phyloP scores from a whole-genome alignment of 1,284 basidiomycete genomes.

The Heterobasidion annosum region DNA sequence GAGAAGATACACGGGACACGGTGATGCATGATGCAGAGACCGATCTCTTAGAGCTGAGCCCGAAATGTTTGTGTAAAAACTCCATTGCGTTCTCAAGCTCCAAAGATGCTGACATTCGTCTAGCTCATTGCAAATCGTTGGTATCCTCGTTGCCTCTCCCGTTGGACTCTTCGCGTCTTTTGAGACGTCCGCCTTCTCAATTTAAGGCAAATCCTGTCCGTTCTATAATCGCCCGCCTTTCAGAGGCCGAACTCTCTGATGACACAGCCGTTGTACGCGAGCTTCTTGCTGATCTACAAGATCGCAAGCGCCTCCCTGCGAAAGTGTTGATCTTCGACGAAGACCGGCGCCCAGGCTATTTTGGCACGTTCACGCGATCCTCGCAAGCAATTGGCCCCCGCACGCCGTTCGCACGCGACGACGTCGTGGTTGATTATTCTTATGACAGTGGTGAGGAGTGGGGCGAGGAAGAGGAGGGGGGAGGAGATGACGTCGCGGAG shows the following conservation, averaged over 20 bases:
- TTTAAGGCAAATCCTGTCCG: slow-evolving; percentile 37
- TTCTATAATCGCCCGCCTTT: slow-evolving; percentile 52
- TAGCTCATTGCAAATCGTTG: slow-evolving; percentile 35
- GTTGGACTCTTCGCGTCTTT: slow-evolving; percentile 3
- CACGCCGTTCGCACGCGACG: slow-evolving; percentile 65
- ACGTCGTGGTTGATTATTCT: slow-evolving; percentile 64
- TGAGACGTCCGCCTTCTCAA: slow-evolving; percentile 8
- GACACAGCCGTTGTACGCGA: slow-evolving; percentile 53
- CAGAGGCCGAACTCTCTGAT: slow-evolving; percentile 69
- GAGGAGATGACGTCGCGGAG: slow-evolving; percentile 64
- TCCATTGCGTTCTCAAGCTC: background rate
- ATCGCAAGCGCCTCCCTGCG: slow-evolving; percentile 51
- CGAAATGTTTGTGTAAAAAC: slow-evolving; percentile 24
- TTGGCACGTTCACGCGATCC: slow-evolving; percentile 78
- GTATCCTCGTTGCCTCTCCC: slow-evolving; percentile 26
- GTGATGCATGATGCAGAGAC: slow-evolving; percentile 13
- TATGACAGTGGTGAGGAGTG: slow-evolving; percentile 85
- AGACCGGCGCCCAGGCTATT: slow-evolving; percentile 76
- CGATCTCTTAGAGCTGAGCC: slow-evolving; percentile 17
- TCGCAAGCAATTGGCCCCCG: slow-evolving; percentile 65
- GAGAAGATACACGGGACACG: slow-evolving; percentile 14
- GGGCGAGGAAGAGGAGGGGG: slow-evolving; percentile 68
- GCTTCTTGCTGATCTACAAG: slow-evolving; percentile 43
- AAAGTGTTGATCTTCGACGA: slow-evolving; percentile 73
- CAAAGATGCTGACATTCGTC: background rate